Base-by-base conservation (phyloP, 2,329 filamentous ascomycete species). In the Rachicladosporium sp. region DNA sequence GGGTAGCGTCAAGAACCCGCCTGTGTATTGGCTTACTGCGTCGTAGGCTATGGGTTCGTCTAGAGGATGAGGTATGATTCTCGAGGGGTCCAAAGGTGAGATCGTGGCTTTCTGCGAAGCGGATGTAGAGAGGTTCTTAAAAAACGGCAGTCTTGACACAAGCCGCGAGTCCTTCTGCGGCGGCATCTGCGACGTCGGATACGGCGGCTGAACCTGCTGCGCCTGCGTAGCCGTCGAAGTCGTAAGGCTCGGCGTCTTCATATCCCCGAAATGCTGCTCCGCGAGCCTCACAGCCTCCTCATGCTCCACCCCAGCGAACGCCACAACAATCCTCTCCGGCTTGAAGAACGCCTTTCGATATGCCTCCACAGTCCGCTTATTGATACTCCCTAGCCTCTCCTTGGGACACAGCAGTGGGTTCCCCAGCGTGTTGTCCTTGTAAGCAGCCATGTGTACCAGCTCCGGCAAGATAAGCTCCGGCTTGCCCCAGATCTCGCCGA, bases 401-500 rank as follows among this genome's bases (percentile, higher is more conserved):
- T 82, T 76, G 0, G 91, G 91, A 58, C 91, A 98, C 37, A 98
- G 66, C 49, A 98, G 62, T 3, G 91, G 91, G 62, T 96, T 93
- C 30, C 91, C 91, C 9, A 98, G 71, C 0, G 91, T 96, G 65
- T 98, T 96, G 58, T 91, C 83, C 67, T 87, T 91, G 65, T 85
- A 98, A 2, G 88, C 91, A 7, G 91, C 87, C 68, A 88, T 91
- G 61, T 98, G 91, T 30, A 96, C 81, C 51, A 98, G 66, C 65
- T 98, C 91, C 0, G 91, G 91, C 44, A 98, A 68, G 51, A 98
- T 96, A 41, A 98, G 74, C 55, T 96, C 89, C 0, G 91, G 88
- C 70, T 93, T 96, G 52, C 82, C 81, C 91, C 91, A 98, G 41
- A 98, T 96, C 68, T 96, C 91, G 15, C 78, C 78, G 59, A 98